A percentile compares a stretch with the other conserved stretches of the same genome.
phyloP scores from a whole-genome alignment of 495 filamentous ascomycete genomes.

The Penicillium diatomitis region DNA sequence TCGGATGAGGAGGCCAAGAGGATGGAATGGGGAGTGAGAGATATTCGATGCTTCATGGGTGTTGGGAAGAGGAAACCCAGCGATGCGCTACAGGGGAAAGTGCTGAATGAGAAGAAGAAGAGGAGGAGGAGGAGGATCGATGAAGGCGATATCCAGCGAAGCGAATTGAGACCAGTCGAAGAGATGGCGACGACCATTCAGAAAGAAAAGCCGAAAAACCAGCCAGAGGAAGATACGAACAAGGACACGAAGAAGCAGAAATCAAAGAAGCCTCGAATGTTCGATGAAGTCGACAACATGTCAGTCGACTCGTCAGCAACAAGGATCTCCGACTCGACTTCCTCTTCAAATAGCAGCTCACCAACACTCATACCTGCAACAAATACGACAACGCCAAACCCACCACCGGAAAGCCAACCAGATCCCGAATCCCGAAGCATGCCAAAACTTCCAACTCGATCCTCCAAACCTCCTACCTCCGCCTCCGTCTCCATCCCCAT shows the following conservation, averaged over 20 bases:
- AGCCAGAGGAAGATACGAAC: background rate
- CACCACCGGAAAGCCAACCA: background rate
- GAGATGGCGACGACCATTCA: no score
- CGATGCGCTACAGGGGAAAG: background rate
- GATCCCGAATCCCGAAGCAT: no score
- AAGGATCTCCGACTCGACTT: no score
- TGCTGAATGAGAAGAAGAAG: slow-evolving; percentile 5
- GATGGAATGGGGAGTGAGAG: slow-evolving; percentile 18
- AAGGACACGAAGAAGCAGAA: background rate
- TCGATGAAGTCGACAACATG: no score
- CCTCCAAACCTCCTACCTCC: background rate
- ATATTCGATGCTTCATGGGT: slow-evolving; percentile 32
- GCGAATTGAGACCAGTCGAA: no score
- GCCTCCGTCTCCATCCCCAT: background rate
- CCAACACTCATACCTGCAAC: no score
- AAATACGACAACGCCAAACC: background rate
- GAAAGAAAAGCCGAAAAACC: no score
- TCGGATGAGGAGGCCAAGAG: slow-evolving; percentile 9
- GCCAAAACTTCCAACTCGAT: no score
- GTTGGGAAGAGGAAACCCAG: slow-evolving; percentile 20
- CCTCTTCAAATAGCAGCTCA: no score
- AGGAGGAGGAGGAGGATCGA: background rate
- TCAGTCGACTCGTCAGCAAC: no score
- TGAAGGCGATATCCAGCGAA: no score
- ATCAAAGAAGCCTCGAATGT: no score